These are phyloP conservation scores for Aplosporella prunicola DNA, from an alignment of 2,329 filamentous ascomycete genomes.

Conservation along the genomic window DNA sequence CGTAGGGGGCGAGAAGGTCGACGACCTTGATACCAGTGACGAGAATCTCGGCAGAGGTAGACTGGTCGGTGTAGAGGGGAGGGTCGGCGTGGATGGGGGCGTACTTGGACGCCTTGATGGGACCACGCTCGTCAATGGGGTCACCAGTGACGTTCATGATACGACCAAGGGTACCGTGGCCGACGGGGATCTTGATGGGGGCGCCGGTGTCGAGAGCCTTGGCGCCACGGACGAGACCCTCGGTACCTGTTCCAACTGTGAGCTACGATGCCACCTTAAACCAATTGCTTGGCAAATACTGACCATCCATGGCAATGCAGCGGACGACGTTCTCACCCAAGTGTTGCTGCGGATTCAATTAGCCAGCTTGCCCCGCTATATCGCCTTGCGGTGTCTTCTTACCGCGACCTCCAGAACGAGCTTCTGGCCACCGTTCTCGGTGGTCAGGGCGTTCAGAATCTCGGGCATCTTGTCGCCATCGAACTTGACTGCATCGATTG, in stretches of 20 bases:
- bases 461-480: slow-evolving; percentile 84
- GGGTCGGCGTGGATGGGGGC: slow-evolving; percentile 90
- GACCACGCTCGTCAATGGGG: slow-evolving; percentile 98
- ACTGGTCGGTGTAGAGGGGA: slow-evolving; percentile 88
- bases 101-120: slow-evolving; percentile 85
- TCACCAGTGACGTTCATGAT: slow-evolving; percentile 99
- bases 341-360: slow-evolving; percentile 66
- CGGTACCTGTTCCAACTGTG: slow-evolving; percentile 60
- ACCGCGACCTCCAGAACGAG: slow-evolving; percentile 94
- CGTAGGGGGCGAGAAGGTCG: slow-evolving; percentile 96
- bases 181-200: slow-evolving; percentile 95
- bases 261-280: no score
- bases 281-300: slow-evolving; percentile 32
- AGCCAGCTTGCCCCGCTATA: slow-evolving; percentile 16
- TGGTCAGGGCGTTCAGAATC: slow-evolving; percentile 95
- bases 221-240: slow-evolving; percentile 94
- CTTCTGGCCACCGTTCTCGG: slow-evolving; percentile 84
- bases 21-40: slow-evolving; percentile 99
- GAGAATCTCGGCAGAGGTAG: slow-evolving; percentile 90
- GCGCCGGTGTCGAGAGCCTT: slow-evolving; percentile 79
- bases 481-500: slow-evolving; percentile 73
- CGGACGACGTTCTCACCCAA: slow-evolving; percentile 97
- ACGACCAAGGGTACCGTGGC: slow-evolving; percentile 85
- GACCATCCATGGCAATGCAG: slow-evolving; percentile 99
- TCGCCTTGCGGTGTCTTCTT: slow-evolving; percentile 38